Evolutionary conservation across 352 stramenopile genomes (phyloP), one percentile per base, ranked within the genome.

Genomic region (Proteromonas lacertae): DNA sequence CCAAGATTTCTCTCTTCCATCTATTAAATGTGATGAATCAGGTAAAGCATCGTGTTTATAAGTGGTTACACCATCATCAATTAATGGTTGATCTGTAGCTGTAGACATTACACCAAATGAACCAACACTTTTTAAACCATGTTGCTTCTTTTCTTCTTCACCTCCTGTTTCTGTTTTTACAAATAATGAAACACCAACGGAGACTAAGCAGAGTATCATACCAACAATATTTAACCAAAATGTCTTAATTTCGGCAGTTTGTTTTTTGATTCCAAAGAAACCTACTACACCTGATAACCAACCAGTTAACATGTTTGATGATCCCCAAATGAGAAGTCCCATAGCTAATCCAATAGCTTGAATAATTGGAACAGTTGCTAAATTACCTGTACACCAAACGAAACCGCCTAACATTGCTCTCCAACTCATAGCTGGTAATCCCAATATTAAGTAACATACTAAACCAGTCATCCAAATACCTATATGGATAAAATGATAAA

Each of bases 351-450:
- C 48, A 17, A 56, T 56, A 25, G 35, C 30, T 21, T 52, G 45
- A 14, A 56, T 52, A 22, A 20, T 32, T 0, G 45, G 23, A 12
- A 51, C 43, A 9, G 30, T 38, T 28, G 56, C 36, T 20, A 56
- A 24, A 32, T 56, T 56, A 8, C 48, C 48, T 5, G 48, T 57
- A n/a, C 36, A 46, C 48, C 48, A 56, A 10, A 56, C 16, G 0
- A 42, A 14, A 3, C 48, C 48, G 4, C 48, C 48, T 12, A 55
- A 18, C 25, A 56, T 42, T 0, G 48, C 48, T 17, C 50, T 33
- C 10, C 43, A 45, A 26, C 34, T 24, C n/a, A 55, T 46, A 10
- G n/a, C 16, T 10, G 48, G 48, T 17, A 40, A 56, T 7, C 22
- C 21, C 17, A 23, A 12, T n/a, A 31, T 32, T 18, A 48, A 21